Evolutionary conservation across 352 stramenopile species (phyloP), one percentile per base, ranked within the genome.

Genomic region (Globisporangium nagaii): DNA sequence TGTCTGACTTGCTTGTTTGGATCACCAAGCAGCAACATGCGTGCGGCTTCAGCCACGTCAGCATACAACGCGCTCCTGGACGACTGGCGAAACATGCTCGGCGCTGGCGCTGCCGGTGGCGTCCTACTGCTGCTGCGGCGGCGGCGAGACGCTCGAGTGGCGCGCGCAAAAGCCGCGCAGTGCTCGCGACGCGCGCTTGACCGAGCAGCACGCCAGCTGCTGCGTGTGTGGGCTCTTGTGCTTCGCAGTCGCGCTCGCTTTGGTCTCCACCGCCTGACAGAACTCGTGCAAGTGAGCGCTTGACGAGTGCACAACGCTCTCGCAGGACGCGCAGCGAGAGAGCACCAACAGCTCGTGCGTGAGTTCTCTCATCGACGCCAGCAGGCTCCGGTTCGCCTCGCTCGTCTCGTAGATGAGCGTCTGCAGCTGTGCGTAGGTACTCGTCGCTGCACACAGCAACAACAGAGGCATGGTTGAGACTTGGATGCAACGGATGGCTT

Each of bases 121-220:
- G 5, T 49, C 15, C 42, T 49, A 20, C 8, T 13, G 15, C 31
- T 22, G 2, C n/a, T 54, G 8, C 11, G 22, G 17, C 7, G 35
- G 10, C 20, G 37, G 10, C 28, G 19, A 24, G 1, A 15, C 32
- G 24, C 53, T 36, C 41, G 41, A 45, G 42, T 59, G 53, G 32
- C 53, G 53, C 25, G 32, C 32, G 42, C 53, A 59, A 44, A 59
- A 59, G 24, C 31, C n/a, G 17, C 53, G 31, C 11, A 59, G 32
- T 27, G 53, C 42, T 3, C 41, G 53, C 32, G 53, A 59, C 15
- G 31, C n/a, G 12, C 20, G 11, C 4, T 59, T 42, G 13, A 24
- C 4, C 25, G 30, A 31, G 42, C 53, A 59, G 24, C 53, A 59
- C 5, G 42, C 41, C 53, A 59, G n/a, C n/a, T n/a, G n/a, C n/a